Evolutionary conservation across 371 early-diverging fungal species (phyloP), one percentile per base, ranked within the genome.

Genomic region (Entomophthora muscae): DNA sequence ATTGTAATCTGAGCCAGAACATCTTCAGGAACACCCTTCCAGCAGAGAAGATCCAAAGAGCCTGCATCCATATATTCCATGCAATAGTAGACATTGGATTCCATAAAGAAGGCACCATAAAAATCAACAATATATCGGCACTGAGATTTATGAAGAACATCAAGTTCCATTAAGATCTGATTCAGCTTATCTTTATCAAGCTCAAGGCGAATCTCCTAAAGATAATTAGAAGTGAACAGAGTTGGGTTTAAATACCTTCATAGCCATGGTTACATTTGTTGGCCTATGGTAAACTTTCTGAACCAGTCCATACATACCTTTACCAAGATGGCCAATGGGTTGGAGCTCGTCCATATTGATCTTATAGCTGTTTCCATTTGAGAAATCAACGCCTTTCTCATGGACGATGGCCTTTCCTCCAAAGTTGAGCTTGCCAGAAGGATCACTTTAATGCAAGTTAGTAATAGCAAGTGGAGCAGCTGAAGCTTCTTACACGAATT

Each of bases 61-160:
- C 94, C 94, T 53, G 81, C 88, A 71, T 95, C 96, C 96, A 95
- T 95, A 72, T 83, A 93, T 73, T 87, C 90, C 85, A 85, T 89
- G 71, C 92, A 93, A 70, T 90, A 90, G 70, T 91, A 95, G 0
- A 93, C 94, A 70, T 90, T 89, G n/a, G 87, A 84, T 69, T 94
- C 94, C 64, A 90, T 84, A 68, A 93, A 92, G 75, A 94, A 95
- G 0, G 96, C 96, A n/a, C 96, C 96, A 74, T 95, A 95, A 69
- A 94, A 95, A 58, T 93, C 93, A 31, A 95, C 90, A 74, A 95
- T 95, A 68, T 83, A 89, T 26, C 87, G 85, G 63, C 84, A 84
- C 55, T 83, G 78, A 61, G 88, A 84, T 68, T 87, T 84, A 75
- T 93, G 91, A 42, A 95, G 77, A 32, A 93, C 84, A 65, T 89